Evolutionary conservation across 495 filamentous ascomycete genomes (phyloP), one percentile per base, ranked within the genome.

Genomic region (Terfezia claveryi): DNA sequence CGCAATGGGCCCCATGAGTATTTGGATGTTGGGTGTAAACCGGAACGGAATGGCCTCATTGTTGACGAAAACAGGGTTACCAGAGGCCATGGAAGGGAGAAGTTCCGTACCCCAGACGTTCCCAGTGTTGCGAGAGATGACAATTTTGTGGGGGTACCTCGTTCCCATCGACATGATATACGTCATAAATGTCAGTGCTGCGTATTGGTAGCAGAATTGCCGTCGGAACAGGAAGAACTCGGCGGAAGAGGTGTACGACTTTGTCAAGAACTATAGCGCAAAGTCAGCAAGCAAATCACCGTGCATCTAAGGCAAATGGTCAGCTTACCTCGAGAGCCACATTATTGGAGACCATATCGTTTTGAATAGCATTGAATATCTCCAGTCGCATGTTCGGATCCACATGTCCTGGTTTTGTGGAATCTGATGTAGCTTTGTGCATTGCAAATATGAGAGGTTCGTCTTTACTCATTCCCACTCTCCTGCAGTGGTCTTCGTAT

Each of bases 151-250:
- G 5, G 92, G 92, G 62, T 85, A 95, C 55, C 92, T 84, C 62
- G 82, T 82, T 67, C 83, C 82, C 75, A 96, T 95, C 72, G 86
- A 85, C 71, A 99, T 83, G 57, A 92, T 81, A 65, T 94, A 96
- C 38, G 92, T 99, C 83, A 99, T 93, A 72, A 96, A 99, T 11
- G 88, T 94, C 55, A 95, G 75, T 2, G 87, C 81, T n/a, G 91
- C 87, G 51, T 94, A 80, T 69, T 96, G 91, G 70, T 95, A 95
- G 36, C 85, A 81, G 68, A 96, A 95, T 55, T 93, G 87, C 51
- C 87, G 80, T 49, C 89, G 80, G 82, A 99, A 99, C 41, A 96
- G 79, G 84, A 88, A 96, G 75, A 96, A 94, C 62, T 94, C 88
- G 23, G 83, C 74, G 64, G 82, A 96, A 49, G 84, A 83, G 54